These are phyloP conservation scores for Paecilomyces niveus DNA, from an alignment of 2,329 filamentous ascomycete species.

Conservation along the genomic window DNA sequence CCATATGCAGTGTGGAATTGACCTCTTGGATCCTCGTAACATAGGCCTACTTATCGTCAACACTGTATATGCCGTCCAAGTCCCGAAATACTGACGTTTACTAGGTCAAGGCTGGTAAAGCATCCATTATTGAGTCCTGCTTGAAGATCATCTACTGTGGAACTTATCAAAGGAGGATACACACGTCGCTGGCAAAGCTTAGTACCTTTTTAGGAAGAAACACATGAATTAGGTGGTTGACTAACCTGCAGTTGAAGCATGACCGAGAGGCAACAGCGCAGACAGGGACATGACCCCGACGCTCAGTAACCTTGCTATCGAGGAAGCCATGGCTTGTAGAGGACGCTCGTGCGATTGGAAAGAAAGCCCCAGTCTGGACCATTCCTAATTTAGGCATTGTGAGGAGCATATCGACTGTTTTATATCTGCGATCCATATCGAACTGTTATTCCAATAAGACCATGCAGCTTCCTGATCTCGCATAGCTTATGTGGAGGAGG, in stretches of 20 bases:
- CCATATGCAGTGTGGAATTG: slow-evolving; percentile 45
- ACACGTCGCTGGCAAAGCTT: slow-evolving; percentile 2
- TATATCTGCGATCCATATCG: not conserved
- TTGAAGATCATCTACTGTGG: slow-evolving; percentile 45
- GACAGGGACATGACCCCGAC: not conserved
- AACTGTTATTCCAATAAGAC: not conserved
- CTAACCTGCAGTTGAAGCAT: not conserved
- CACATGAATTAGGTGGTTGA: not conserved
- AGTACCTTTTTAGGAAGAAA: not conserved
- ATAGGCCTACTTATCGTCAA: slow-evolving; percentile 37
- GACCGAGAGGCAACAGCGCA: not conserved
- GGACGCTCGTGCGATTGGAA: not conserved
- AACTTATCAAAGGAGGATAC: slow-evolving; percentile 42
- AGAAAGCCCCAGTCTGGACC: not conserved
- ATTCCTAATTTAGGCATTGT: not conserved
- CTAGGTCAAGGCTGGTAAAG: slow-evolving; percentile 54
- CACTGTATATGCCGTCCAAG: not conserved
- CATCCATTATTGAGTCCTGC: slow-evolving; percentile 41
- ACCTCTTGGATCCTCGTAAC: slow-evolving; percentile 45
- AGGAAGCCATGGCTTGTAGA: not conserved
- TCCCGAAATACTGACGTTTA: slow-evolving; percentile 25
- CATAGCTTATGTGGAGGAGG: not conserved
- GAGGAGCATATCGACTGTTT: not conserved
- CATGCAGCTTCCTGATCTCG: not conserved
- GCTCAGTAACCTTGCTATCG: not conserved